These are phyloP conservation scores for Saitozyma podzolica DNA, from an alignment of 768 basidiomycete genomes.

Conservation along the genomic window DNA sequence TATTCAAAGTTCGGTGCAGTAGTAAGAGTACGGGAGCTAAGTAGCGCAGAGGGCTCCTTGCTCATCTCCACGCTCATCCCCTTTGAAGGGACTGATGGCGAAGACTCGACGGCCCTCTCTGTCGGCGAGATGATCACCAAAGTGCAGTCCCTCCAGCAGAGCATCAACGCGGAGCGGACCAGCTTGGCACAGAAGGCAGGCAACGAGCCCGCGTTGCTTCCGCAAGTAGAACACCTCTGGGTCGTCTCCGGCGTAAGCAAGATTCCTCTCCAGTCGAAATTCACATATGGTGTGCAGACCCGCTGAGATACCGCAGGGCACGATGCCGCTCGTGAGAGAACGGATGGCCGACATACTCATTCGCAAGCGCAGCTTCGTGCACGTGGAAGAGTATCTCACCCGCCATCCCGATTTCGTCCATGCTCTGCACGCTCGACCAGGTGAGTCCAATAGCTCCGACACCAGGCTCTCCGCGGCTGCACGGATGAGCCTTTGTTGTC, in stretches of 20 bases:
- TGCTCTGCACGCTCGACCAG: constrained; percentile 36
- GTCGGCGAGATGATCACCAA: constrained; percentile 49
- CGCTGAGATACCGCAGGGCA: constrained; percentile 23
- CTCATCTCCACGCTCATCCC: constrained; percentile 48
- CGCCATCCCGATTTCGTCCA: constrained; percentile 44
- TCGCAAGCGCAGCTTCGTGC: constrained; percentile 42
- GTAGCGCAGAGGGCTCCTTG: constrained; percentile 37
- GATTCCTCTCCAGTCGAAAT: neutral
- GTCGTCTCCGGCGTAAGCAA: constrained; percentile 46
- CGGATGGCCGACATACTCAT: constrained; percentile 46
- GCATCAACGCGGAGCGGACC: constrained; percentile 31
- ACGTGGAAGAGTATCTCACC: constrained; percentile 48
- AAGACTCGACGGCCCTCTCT: constrained; percentile 45
- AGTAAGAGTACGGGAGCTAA: neutral
- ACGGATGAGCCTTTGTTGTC: too few relatives aligned
- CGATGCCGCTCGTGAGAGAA: constrained; percentile 44
- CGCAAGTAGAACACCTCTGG: constrained; percentile 46
- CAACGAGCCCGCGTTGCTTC: constrained; percentile 20
- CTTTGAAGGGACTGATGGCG: constrained; percentile 48
- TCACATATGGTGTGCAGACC: neutral
- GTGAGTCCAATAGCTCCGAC: constrained; percentile 14
- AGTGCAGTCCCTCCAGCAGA: constrained; percentile 28
- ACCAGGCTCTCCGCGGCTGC: too few relatives aligned
- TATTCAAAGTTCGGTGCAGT: neutral
- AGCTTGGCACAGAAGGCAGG: constrained; percentile 9